Evolutionary conservation across 2,329 filamentous ascomycete genomes (phyloP).

Genomic region (Neofusicoccum kwambonambiense): DNA sequence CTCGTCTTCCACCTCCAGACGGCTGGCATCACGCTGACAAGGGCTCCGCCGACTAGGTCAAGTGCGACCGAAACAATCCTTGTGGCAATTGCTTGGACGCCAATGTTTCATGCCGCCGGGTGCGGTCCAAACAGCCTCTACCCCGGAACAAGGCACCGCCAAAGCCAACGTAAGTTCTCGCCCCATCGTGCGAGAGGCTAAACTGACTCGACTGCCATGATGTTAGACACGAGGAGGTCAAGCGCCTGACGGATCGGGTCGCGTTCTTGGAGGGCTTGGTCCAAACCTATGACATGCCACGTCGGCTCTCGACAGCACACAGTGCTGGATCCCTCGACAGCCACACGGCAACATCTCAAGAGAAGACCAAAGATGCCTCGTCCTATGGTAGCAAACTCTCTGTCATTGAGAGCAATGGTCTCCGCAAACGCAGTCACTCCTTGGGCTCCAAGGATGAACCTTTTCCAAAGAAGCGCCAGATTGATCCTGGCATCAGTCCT

Average conservation of each 20-base stretch:
- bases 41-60: not conserved
- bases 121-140: not conserved
- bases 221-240: not conserved
- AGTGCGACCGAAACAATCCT: slow-evolving; percentile 5
- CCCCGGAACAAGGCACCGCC: not conserved
- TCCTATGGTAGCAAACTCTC: not conserved
- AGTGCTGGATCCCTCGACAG: not conserved
- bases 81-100: slow-evolving; percentile 7
- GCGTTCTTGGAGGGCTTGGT: not conserved
- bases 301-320: not conserved
- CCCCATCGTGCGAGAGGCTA: no score
- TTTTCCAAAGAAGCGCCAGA: not conserved
- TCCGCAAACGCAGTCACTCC: not conserved
- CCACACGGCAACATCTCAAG: not conserved
- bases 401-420: not conserved
- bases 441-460: not conserved
- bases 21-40: not conserved
- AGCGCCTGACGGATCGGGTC: slow-evolving; percentile 8
- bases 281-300: not conserved
- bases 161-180: not conserved
- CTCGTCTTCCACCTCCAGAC: not conserved
- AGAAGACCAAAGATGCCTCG: not conserved
- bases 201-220: not conserved
- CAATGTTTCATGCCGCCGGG: not conserved
- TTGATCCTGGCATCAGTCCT: not conserved